phyloP scores from a whole-genome alignment of 23 red algal species.

The Gracilaria gracilis region DNA sequence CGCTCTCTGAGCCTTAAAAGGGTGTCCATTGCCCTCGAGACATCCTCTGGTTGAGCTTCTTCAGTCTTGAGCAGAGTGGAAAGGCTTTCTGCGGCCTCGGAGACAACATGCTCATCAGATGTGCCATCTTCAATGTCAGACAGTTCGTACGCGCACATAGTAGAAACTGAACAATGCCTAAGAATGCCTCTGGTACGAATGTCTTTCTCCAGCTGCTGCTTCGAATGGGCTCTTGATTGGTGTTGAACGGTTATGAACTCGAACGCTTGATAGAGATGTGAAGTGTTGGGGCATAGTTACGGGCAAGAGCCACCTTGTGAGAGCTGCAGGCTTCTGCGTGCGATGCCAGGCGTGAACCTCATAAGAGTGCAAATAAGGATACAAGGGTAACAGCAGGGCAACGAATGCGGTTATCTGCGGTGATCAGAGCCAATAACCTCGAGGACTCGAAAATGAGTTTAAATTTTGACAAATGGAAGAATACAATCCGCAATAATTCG shows the following conservation, averaged over 20 bases:
- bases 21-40: constrained; percentile 2
- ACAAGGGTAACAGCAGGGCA: constrained; percentile 9
- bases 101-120: constrained; percentile 4
- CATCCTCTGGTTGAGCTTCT: constrained; percentile 10
- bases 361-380: not conserved
- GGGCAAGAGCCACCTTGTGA: not conserved
- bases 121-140: not conserved
- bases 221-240: not conserved
- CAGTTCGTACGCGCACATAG: constrained; percentile 28
- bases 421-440: not conserved
- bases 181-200: not conserved
- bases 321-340: not conserved
- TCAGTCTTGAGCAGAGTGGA: constrained; percentile 18
- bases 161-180: not conserved
- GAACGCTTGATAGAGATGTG: not conserved
- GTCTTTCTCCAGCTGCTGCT: not conserved
- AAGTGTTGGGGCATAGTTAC: not conserved
- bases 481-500: not conserved
- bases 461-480: not conserved
- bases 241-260: not conserved
- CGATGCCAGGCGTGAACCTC: constrained; percentile 7
- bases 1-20: not conserved
- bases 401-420: not conserved
- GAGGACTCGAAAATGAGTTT: not conserved
- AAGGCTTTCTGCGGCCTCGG: constrained; percentile 19